Base-by-base conservation (phyloP, 495 filamentous ascomycete genomes). In the Clavariopsis aquatica region DNA sequence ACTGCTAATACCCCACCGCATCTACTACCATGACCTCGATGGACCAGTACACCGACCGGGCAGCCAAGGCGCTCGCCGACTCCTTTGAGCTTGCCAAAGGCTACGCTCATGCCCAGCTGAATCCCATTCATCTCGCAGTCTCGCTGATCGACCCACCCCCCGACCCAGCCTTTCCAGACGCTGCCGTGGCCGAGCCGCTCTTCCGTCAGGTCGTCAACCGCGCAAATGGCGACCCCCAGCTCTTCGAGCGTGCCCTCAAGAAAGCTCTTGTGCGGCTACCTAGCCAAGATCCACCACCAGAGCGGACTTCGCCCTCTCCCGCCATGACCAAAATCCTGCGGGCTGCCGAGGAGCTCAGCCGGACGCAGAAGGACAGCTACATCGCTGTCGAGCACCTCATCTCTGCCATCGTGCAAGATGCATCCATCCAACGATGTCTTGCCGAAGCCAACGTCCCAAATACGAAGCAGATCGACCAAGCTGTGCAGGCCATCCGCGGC, bases 331-430 rank as follows among this genome's bases (percentile, higher is more conserved):
- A 89, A 63, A 83, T 96, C 55, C 80, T 98, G 28, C 83, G 92
- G 49, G 81, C 86, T 57, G 92, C 94, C 7, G 86, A 87, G 71
- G 92, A 97, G n/a, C 76, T 98, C 24, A 91, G 93, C 57, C 96
- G 94, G 77, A 93, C 92, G 1, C 94, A 98, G 66, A 96, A 96
- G 71, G 94, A 98, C 73, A 90, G 87, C 66, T 98, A 84, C 74
- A 89, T 98, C 55, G 93, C 93, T 5, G 86, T 97, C 29, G 93
- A 97, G 73, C 94, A 98, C 73, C 81, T 98, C 28, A 97, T 98
- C 62, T 84, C 86, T 66, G 84, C 90, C 1, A 76, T 96, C 24
- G 83, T 83, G 0, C 93, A 97, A 64, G 94, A 98, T 69, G 68
- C 84, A 0, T 76, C 85, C 10, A 85, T 98, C 20, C 84, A 92